Percentiles rank a stretch among this genome's conserved stretches.
Conservation (phyloP, 768 basidiomycete species). For the Chalciporus piperatus region DNA sequence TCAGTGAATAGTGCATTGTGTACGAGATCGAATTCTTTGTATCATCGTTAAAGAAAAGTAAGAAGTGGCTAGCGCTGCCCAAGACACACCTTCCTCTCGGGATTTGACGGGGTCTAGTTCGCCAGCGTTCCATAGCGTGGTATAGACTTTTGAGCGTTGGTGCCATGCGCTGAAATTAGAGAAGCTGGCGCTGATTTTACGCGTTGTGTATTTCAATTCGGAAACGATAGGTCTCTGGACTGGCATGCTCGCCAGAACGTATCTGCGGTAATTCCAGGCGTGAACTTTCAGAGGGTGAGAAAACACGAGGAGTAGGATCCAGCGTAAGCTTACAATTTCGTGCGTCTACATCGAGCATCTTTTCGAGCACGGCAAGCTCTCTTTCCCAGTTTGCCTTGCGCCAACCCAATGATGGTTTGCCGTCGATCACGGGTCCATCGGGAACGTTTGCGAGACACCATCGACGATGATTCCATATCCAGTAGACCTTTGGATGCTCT, state of each 20-base stretch:
- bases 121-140: slow-evolving; percentile 60
- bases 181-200: slow-evolving; percentile 91
- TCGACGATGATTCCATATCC: slow-evolving; percentile 97
- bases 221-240: slow-evolving; percentile 48
- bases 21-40: slow-evolving; percentile 85
- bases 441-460: slow-evolving; percentile 94
- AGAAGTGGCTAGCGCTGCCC: neutral
- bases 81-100: slow-evolving; percentile 63
- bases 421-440: slow-evolving; percentile 53
- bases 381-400: slow-evolving; percentile 75
- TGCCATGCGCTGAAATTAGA: slow-evolving; percentile 99
- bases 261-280: slow-evolving; percentile 93
- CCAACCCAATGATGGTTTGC: slow-evolving; percentile 59
- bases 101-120: slow-evolving; percentile 50
- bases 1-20: slow-evolving; percentile 95
- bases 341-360: slow-evolving; percentile 87
- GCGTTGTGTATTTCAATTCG: slow-evolving; percentile 84
- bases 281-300: slow-evolving; percentile 57
- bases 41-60: neutral
- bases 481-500: slow-evolving; percentile 91
- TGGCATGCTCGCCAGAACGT: slow-evolving; percentile 73
- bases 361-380: slow-evolving; percentile 86
- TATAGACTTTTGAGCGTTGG: slow-evolving; percentile 82
- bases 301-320: neutral
- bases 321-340: slow-evolving; percentile 74